These are phyloP conservation scores for Metarhizium sp. DNA, from an alignment of 2,329 filamentous ascomycete species.

Conservation along the genomic window DNA sequence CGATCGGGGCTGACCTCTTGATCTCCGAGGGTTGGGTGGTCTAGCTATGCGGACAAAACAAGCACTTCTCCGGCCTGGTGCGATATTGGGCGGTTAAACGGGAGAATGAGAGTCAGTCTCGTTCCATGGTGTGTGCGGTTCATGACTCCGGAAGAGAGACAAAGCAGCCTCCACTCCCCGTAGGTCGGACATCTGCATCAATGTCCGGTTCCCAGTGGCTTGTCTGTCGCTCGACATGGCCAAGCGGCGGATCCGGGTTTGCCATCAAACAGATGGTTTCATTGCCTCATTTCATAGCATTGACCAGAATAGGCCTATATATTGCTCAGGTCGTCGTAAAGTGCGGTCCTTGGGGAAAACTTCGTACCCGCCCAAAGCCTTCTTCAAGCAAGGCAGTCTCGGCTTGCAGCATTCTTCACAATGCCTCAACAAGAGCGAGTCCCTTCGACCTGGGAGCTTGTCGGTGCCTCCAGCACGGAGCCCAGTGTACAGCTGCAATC, in stretches of 20 bases:
- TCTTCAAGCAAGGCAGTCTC: neutral
- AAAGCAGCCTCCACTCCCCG: no score
- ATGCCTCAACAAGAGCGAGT: constrained; percentile 22
- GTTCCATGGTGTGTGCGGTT: no score
- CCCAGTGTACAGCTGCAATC: constrained; percentile 14
- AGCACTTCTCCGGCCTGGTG: neutral
- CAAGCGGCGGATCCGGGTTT: neutral
- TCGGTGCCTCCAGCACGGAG: constrained; percentile 16
- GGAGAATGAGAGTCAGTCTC: neutral
- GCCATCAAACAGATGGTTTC: neutral
- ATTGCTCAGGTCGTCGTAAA: neutral
- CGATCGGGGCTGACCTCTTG: neutral
- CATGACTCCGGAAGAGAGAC: no score
- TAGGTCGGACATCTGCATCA: neutral
- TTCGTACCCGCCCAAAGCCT: neutral
- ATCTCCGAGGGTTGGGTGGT: neutral
- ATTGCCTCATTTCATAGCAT: neutral
- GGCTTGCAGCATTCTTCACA: neutral
- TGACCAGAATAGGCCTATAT: neutral
- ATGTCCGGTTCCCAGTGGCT: neutral
- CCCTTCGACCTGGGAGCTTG: constrained; percentile 18
- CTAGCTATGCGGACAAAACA: neutral
- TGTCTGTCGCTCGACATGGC: neutral
- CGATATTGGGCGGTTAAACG: neutral
- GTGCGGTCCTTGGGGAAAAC: neutral